Percentiles rank a stretch among this genome's conserved stretches.
Evolutionary conservation across 106 monocot species (phyloP).

Genomic region (Narthecium ossifragum): DNA sequence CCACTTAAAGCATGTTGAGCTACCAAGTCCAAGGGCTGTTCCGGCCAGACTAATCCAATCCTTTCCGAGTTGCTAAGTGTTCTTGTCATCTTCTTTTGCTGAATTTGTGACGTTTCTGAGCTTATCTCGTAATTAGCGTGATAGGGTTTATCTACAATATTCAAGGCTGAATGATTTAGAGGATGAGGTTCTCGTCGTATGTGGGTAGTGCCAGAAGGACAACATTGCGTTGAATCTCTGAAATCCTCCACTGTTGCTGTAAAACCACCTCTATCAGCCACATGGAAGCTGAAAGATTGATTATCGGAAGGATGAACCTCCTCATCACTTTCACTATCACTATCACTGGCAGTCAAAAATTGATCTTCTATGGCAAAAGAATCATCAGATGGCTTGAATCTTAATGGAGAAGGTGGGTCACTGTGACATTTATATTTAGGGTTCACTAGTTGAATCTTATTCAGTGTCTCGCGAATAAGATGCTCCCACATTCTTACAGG

Average conservation of each 20-base stretch:
- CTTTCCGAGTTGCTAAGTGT: constrained; percentile 48
- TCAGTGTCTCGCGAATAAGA: constrained; percentile 71
- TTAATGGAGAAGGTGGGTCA: constrained; percentile 71
- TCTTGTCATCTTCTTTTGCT: constrained; percentile 33
- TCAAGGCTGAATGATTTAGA: constrained; percentile 1
- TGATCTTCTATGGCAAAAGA: constrained; percentile 36
- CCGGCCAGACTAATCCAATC: constrained; percentile 60
- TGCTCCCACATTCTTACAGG: constrained; percentile 82
- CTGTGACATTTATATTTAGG: constrained; percentile 51
- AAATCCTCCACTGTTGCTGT: constrained; percentile 10
- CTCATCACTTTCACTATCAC: constrained; percentile 33
- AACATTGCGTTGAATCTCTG: too few relatives aligned
- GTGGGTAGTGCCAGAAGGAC: too few relatives aligned
- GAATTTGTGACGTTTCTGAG: constrained; percentile 13
- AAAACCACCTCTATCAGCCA: background rate
- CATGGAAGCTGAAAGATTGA: constrained; percentile 9
- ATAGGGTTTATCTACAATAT: constrained; percentile 10
- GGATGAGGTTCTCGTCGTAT: constrained; percentile 3
- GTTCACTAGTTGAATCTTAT: constrained; percentile 37
- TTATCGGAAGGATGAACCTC: constrained; percentile 18
- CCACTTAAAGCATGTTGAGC: constrained; percentile 15
- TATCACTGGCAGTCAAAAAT: constrained; percentile 32
- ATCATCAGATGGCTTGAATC: constrained; percentile 60
- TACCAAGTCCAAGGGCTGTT: constrained; percentile 36
- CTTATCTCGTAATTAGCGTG: constrained; percentile 9